Base-by-base conservation (phyloP, 2,329 filamentous ascomycete species). In the Achaetomium macrosporum region DNA sequence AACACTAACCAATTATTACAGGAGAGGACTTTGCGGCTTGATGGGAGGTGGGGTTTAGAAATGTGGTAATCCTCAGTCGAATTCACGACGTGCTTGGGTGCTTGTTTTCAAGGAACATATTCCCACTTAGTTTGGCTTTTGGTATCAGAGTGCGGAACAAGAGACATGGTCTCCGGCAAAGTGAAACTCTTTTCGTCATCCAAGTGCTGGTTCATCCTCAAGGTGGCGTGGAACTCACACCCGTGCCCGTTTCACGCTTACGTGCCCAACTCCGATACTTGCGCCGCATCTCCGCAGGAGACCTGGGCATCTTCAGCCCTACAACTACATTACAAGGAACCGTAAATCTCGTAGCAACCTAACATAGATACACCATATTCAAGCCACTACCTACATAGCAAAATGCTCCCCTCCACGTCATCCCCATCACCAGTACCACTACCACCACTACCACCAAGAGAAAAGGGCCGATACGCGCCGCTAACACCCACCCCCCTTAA, bases 401-500 rank as follows among this genome's bases (percentile, higher is more conserved):
- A 33, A 25, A 50, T 51, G 53, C 17, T 19, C 11, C 11, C 17
- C 8, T 47, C 40, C 13, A 40, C 31, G 29, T 47, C 39, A 9
- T 31, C 42, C 12, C 11, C 36, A 39, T 16, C 29, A 12, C n/a
- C n/a, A n/a, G n/a, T n/a, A n/a, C n/a, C n/a, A n/a, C n/a, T n/a
- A n/a, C n/a, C n/a, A n/a, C n/a, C n/a, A n/a, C 8, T n/a, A 25
- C n/a, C 37, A 17, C 29, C 46, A 30, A 12, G 19, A 12, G 47
- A 54, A 15, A 41, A 43, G 25, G 42, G 41, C 17, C 48, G 25
- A 15, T 62, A 66, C 58, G 54, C 50, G 30, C 65, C 64, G 12
- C 51, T 60, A n/a, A 58, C 61, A 5, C 59, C 66, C 10, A 67
- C 65, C 5, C 66, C 64, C 11, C 57, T 66, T 9, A 68, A 67